Evolutionary conservation across 345 rosid species (phyloP), one percentile per base, ranked within the genome.

Genomic region (Citrus trifoliata): DNA sequence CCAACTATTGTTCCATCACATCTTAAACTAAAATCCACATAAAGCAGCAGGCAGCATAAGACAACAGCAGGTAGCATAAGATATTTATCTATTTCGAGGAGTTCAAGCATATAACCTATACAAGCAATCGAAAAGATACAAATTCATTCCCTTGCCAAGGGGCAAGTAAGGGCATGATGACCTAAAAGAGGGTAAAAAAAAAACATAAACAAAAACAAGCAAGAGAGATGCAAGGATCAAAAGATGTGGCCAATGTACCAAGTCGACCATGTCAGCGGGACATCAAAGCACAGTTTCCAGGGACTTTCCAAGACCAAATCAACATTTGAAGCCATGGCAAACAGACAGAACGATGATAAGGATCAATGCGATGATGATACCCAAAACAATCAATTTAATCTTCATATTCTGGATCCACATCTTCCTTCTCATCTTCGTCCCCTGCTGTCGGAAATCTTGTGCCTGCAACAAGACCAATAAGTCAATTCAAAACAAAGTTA

Each of bases 331-430:
- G 60, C 98, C 97, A 76, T 75, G 97, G 85, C 98, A 95, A 75
- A 95, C 72, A 0, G 97, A 88, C 60, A 95, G 80, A 56, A 92
- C 4, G 63, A 93, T 85, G 81, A 93, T 79, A 62, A 95, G 94
- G 82, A 92, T 80, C 87, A 95, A 80, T 9, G 88, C 88, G 25
- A 86, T 28, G 67, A 95, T 10, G 73, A 95, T 88, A 64, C 88
- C 97, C 24, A 91, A 71, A 33, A 92, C 99, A 53, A 95, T 86
- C 79, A 95, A 86, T 84, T 95, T 95, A 53, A 93, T 89, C 93
- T 95, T 95, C 99, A 95, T 95, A 79, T 93, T 95, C 84, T 95
- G 88, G 38, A 86, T 0, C 99, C 98, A 95, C 98, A 95, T 89
- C 86, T 91, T 93, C 80, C 91, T 90, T 80, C 81, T 88, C 84